Evolutionary conservation across 345 rosid genomes (phyloP).

Genomic region (Bretschneidera sinensis): DNA sequence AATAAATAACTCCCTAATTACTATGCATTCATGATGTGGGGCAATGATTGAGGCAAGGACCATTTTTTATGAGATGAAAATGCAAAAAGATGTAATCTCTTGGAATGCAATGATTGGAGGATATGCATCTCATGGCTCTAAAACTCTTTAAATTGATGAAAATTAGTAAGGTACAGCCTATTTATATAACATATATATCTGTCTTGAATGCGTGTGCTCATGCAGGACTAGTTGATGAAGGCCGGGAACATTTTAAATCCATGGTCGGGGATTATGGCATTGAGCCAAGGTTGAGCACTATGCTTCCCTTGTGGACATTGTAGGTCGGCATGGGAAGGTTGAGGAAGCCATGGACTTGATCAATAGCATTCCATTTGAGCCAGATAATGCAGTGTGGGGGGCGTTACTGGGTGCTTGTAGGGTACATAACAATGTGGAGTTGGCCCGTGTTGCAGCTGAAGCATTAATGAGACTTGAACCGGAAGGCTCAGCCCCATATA

Average conservation of each 20-base stretch:
- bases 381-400: conserved; percentile 73
- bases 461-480: conserved; percentile 64
- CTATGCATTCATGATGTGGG: conserved; percentile 73
- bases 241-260: conserved; percentile 40
- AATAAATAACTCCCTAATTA: conserved; percentile 52
- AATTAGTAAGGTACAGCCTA: conserved; percentile 38
- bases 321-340: conserved; percentile 54
- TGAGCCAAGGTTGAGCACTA: conserved; percentile 60
- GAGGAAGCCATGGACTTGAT: conserved; percentile 54
- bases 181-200: conserved; percentile 62
- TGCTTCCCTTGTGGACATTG: conserved; percentile 52
- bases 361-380: conserved; percentile 53
- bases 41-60: conserved; percentile 42
- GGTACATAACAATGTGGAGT: conserved; percentile 44
- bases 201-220: conserved; percentile 67
- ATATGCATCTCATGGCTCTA: conserved; percentile 70
- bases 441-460: conserved; percentile 64
- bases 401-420: conserved; percentile 67
- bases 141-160: conserved; percentile 49
- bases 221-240: conserved; percentile 61
- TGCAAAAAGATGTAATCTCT: conserved; percentile 50
- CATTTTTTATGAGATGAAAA: conserved; percentile 43
- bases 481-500: conserved; percentile 59
- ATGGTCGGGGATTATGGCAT: conserved; percentile 50
- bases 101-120: conserved; percentile 94